Base-by-base conservation (phyloP, 306 rosid genomes). In the Lathyrus tuberosus region DNA sequence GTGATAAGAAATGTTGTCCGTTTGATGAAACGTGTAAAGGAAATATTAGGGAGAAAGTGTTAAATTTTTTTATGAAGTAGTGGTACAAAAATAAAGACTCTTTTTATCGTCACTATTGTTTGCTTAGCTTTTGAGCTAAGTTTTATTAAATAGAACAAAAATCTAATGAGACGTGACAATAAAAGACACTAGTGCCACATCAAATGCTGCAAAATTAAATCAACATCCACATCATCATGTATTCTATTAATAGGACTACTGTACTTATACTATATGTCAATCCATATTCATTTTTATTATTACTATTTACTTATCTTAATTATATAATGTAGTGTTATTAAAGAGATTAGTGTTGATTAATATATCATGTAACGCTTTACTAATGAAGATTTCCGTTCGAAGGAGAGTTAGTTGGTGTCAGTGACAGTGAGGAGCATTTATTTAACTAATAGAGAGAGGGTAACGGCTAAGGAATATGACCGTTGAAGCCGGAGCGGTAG, bases 401-500 rank as follows among this genome's bases (percentile, higher is more conserved):
- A 22, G 24, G 2, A 22, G 24, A 22, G 24, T 22, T 22, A 2
- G 24, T 22, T 22, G 24, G 24, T 22, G 78, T 52, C 28, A 52
- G 79, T 54, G 61, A 22, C 33, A 40, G 77, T 22, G 72, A 42
- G 22, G n/a, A 62, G 37, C 48, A 42, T 35, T 65, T 42, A 70
- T 47, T 82, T 82, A 24, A 74, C 60, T 63, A 18, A 24, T 24
- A 4, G 2, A 15, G 8, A 14, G 5, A 17, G 10, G 82, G 4
- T 82, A 85, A 85, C 90, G 90, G 94, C 94, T 88, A 88, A 58
- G 77, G 48, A 62, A 63, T 31, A 57, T 73, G 84, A 80, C 80
- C 90, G 87, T 83, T 81, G 71, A 75, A 64, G 14, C 2, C 65
- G 85, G 85, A 76, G 78, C 75, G 44, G 73, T 59, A 2, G 6